phyloP scores from a whole-genome alignment of 306 rosid species.

The Crataegus laevigata region DNA sequence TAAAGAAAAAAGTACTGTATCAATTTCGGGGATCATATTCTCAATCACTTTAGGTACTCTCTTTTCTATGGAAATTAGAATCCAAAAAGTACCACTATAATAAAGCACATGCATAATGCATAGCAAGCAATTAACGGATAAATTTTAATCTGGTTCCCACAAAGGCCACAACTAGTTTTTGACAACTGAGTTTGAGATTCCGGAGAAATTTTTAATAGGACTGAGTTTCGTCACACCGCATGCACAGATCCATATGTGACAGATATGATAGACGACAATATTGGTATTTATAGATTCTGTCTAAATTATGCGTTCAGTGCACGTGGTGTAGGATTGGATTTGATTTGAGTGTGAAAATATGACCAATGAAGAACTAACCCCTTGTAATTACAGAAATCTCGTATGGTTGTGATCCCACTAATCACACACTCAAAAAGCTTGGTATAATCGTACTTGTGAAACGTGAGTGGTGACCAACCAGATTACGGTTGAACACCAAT shows the following conservation, averaged over 20 bases:
- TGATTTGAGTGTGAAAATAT: not conserved
- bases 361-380: not conserved
- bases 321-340: too few relatives aligned
- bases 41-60: constrained; percentile 6
- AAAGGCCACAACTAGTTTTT: not conserved
- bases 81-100: not conserved
- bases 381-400: not conserved
- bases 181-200: not conserved
- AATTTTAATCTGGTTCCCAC: not conserved
- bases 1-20: not conserved
- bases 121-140: too few relatives aligned
- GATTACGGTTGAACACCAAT: not conserved
- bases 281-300: too few relatives aligned
- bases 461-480: not conserved
- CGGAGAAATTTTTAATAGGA: too few relatives aligned
- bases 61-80: constrained; percentile 12
- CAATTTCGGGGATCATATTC: constrained; percentile 47
- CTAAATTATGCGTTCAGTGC: not conserved
- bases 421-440: not conserved
- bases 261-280: too few relatives aligned
- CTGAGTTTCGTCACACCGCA: too few relatives aligned
- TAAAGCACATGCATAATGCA: too few relatives aligned
- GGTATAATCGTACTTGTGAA: not conserved
- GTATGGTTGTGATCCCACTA: not conserved
- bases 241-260: too few relatives aligned